phyloP scores from a whole-genome alignment of 441 rosid species.

The Erodium moschatum region DNA sequence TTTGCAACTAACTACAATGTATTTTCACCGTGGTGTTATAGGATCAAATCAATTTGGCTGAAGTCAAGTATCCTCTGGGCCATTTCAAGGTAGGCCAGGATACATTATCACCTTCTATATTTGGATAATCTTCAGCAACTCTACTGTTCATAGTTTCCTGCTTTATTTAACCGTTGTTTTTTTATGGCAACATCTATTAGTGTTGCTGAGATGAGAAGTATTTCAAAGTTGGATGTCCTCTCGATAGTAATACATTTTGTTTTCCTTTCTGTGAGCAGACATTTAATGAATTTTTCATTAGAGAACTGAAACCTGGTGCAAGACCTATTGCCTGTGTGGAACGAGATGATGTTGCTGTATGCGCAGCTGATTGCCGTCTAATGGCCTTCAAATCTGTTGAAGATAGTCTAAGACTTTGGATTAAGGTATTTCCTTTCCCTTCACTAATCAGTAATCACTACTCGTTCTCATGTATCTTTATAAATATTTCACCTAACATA shows the following conservation, averaged over 20 bases:
- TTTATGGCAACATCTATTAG: not conserved
- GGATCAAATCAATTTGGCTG: slow-evolving; percentile 93
- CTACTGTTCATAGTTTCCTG: not conserved
- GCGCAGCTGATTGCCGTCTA: slow-evolving; percentile 83
- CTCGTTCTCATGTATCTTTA: not conserved
- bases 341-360: slow-evolving; percentile 51
- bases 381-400: slow-evolving; percentile 68
- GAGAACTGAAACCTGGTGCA: slow-evolving; percentile 76
- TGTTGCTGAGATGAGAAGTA: slow-evolving; percentile 5
- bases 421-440: slow-evolving; percentile 45
- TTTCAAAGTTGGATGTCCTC: not conserved
- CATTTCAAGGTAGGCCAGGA: slow-evolving; percentile 58
- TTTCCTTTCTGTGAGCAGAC: slow-evolving; percentile 41
- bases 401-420: slow-evolving; percentile 73
- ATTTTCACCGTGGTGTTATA: slow-evolving; percentile 26
- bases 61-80: slow-evolving; percentile 72
- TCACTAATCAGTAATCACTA: no score
- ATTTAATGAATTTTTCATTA: slow-evolving; percentile 79
- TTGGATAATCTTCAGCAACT: not conserved
- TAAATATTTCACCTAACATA: not conserved
- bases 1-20: not conserved
- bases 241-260: not conserved
- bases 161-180: not conserved
- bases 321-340: slow-evolving; percentile 56
- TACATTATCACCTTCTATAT: not conserved